Evolutionary conservation across 2,329 filamentous ascomycete species (phyloP).

Genomic region (Epichloe gansuensis): DNA sequence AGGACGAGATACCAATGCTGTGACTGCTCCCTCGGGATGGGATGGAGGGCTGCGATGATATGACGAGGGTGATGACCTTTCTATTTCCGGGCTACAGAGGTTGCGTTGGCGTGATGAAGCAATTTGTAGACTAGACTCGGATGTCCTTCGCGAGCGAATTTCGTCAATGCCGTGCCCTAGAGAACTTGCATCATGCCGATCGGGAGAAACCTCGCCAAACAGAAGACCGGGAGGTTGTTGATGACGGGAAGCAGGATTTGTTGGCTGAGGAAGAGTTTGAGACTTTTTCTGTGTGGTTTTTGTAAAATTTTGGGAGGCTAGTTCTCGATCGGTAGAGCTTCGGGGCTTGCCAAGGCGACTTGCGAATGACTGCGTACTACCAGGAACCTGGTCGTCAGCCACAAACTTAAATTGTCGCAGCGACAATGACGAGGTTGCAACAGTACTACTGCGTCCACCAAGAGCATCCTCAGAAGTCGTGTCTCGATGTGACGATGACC

Average conservation of each 20-base stretch:
- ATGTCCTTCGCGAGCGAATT: conserved; percentile 46
- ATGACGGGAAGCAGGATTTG: conserved; percentile 20
- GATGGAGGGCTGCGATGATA: conserved; percentile 40
- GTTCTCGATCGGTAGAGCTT: conserved; percentile 18
- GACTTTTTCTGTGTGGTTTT: conserved; percentile 20
- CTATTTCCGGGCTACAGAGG: conserved; percentile 41
- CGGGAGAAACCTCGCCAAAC: conserved; percentile 63
- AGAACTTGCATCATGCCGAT: conserved; percentile 37
- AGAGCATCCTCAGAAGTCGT: conserved; percentile 5
- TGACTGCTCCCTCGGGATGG: not conserved
- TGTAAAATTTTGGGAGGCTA: conserved; percentile 23
- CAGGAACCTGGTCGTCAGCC: conserved; percentile 38
- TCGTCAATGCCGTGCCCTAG: conserved; percentile 48
- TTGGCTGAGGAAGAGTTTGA: conserved; percentile 22
- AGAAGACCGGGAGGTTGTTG: conserved; percentile 40
- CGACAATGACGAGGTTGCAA: conserved; percentile 14
- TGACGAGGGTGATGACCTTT: conserved; percentile 52
- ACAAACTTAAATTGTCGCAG: conserved; percentile 34
- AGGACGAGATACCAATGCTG: conserved; percentile 9
- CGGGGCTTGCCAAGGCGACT: conserved; percentile 45
- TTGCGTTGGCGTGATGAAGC: conserved; percentile 38
- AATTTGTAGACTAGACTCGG: conserved; percentile 55
- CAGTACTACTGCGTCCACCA: not conserved
- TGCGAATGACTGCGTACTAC: conserved; percentile 45
- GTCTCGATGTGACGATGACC: conserved; percentile 2